Evolutionary conservation across 352 stramenopile species (phyloP), one percentile per base, ranked within the genome.

Genomic region (Peronospora belbahrii): DNA sequence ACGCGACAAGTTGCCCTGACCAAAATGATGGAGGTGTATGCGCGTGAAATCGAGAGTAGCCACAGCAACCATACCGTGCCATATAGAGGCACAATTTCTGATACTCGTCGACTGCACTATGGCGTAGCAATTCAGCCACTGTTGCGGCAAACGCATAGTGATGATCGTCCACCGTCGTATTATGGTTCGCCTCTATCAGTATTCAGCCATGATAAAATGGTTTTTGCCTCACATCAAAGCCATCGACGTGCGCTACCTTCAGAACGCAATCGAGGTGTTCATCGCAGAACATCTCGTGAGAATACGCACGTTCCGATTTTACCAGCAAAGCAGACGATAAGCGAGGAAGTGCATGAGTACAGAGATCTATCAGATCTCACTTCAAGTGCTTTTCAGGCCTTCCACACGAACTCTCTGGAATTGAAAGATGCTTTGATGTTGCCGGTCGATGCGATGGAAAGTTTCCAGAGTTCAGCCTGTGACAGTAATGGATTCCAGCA

Each of bases 11-110:
- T 59, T 0, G 78, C 75, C 8, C 40, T 88, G 30, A 60, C 67
- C 11, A 87, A 88, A 27, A 88, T 90, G 78, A 75, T 85, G 49
- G 67, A 76, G 11, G 73, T 88, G 18, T 90, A 88, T 47, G 70
- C 75, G 1, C 68, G 59, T n/a, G 76, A 90, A 37, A 81, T 89
- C 32, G 61, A 81, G 23, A 69, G 55, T 19, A 75, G 51, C 25
- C 48, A 54, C 27, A 65, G 20, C 31, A 55, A 44, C 14, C 25
- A 60, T 5, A 34, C 19, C 10, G 24, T 27, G 7, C 38, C 40
- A 6, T 56, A 48, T 40, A 42, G 48, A 40, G 50, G 31, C 14
- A 62, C 56, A 0, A 61, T 54, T 37, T 50, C 52, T 6, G 42
- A 56, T 32, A 53, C 47, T 23, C 47, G 55, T 27, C 50, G 30